A percentile compares a stretch with the other conserved stretches of the same genome.
phyloP scores from a whole-genome alignment of 2,329 filamentous ascomycete genomes.

The Pseudogymnoascus sp. region DNA sequence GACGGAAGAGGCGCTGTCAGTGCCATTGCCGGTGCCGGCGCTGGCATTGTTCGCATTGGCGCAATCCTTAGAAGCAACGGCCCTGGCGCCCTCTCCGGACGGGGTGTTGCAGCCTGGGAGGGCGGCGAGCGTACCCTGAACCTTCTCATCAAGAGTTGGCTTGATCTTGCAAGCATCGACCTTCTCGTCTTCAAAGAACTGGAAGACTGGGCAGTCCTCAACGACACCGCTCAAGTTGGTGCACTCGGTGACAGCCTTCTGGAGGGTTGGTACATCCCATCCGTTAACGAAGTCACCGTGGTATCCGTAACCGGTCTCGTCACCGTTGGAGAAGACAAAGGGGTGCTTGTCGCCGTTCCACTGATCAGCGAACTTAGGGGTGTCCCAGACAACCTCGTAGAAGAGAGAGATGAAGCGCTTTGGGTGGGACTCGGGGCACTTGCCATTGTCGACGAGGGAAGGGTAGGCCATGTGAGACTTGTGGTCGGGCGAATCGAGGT shows the following conservation, averaged over 20 bases:
- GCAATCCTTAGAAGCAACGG: conserved; percentile 35
- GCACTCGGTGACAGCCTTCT: conserved; percentile 43
- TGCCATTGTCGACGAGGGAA: conserved; percentile 36
- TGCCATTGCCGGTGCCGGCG: neutral
- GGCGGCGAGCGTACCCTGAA: conserved; percentile 37
- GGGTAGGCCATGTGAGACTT: conserved; percentile 50
- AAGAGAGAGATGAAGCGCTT: conserved; percentile 51
- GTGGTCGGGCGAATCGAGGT: conserved; percentile 47
- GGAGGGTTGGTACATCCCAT: conserved; percentile 44
- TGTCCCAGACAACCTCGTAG: conserved; percentile 50
- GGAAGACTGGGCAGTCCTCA: conserved; percentile 35
- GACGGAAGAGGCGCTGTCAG: neutral
- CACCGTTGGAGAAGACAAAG: conserved; percentile 45
- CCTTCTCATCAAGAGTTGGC: conserved; percentile 35
- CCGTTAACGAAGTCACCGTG: conserved; percentile 55
- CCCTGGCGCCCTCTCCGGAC: conserved; percentile 35
- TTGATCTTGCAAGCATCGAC: conserved; percentile 45
- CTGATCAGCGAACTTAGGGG: conserved; percentile 40
- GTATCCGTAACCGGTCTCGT: conserved; percentile 44
- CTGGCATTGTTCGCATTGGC: conserved; percentile 17
- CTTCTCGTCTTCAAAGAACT: conserved; percentile 45
- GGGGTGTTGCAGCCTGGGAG: conserved; percentile 47
- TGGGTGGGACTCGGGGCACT: conserved; percentile 43
- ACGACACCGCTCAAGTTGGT: conserved; percentile 36
- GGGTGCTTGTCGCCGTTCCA: conserved; percentile 38